Evolutionary conservation across 495 filamentous ascomycete species (phyloP), one percentile per base, ranked within the genome.

Genomic region (Antarctomyces pellizariae): DNA sequence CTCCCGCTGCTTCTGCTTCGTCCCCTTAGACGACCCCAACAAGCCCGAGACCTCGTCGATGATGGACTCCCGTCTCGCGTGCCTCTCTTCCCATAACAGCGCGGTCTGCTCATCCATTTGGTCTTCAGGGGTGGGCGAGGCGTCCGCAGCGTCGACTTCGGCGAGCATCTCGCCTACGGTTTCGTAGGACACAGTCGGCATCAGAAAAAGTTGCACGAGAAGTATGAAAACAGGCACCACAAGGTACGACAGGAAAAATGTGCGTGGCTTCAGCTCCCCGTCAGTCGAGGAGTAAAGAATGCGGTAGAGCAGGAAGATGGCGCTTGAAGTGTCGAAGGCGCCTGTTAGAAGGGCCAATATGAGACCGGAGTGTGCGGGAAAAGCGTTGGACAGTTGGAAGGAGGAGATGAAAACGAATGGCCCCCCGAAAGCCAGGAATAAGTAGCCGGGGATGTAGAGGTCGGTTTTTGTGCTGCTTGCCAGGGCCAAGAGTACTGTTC

Each of bases 301-400:
- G 1, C 79, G 64, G 45, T 90, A 89, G n/a, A 79, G 35, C 8
- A 92, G 58, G 43, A 92, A 92, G 2, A 90, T 36, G n/a, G 79
- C 78, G 39, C 72, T 80, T 4, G 73, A 82, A 1, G 79, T 71
- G 46, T 92, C 82, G 38, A 91, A 92, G 20, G 79, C 80, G 3
- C 82, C 82, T 0, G 80, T 92, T 11, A 92, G 52, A 17, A 82
- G 58, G 0, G 82, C 78, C 2, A 92, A 53, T 27, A 92, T 83
- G 9, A 89, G 48, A 2, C 82, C 82, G 1, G 79, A 89, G 35
- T 74, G 65, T n/a, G 57, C 54, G 1, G 82, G 82, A 40, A 92
- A 91, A 7, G 80, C 68, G 38, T 92, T 92, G 22, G 74, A 82
- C n/a, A 92, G 59, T 36, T 92, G 83, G 50, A 92, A 91, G 2